Evolutionary conservation across 306 rosid species (phyloP).

Genomic region (Medicago truncatula): MtrunA17r5.0-ANR NC_053044.1:8381001-8381500

Average conservation of each 20-base stretch:
- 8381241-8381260: constrained; percentile 32
- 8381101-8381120: background rate
- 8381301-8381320: constrained; percentile 15
- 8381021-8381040: constrained; percentile 27
- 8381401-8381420: no score
- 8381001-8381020: constrained; percentile 10
- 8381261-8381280: background rate
- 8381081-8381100: background rate
- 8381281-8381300: constrained; percentile 33
- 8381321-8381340: constrained; percentile 17
- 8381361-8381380: constrained; percentile 26
- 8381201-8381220: constrained; percentile 40
- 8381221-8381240: constrained; percentile 39
- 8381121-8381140: constrained; percentile 32
- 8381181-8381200: constrained; percentile 16
- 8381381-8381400: background rate
- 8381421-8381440: background rate
- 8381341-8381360: background rate
- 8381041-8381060: constrained; percentile 38
- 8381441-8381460: no score
- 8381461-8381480: no score
- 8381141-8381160: constrained; percentile 15
- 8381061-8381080: background rate
- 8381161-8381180: constrained; percentile 3
- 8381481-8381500: no score